These are phyloP conservation scores for Diospyros kaki DNA, from an alignment of 148 eudicot genomes.

Conservation along the genomic window DNA sequence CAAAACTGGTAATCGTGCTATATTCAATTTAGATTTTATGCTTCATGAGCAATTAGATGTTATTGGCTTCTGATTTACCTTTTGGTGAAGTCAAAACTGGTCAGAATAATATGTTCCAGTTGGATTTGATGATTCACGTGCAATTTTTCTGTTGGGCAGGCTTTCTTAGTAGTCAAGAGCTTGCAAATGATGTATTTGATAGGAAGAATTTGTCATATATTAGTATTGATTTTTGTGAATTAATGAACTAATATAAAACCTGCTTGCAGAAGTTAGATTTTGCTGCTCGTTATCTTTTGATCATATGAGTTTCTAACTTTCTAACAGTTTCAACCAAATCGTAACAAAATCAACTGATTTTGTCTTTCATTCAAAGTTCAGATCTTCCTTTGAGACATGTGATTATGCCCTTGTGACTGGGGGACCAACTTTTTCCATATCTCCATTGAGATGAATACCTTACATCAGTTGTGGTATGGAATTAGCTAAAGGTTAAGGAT, in stretches of 20 bases:
- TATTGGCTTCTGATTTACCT: not conserved
- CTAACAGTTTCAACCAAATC: not conserved
- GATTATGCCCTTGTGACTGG: not conserved
- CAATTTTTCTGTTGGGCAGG: not conserved
- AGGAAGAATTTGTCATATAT: not conserved
- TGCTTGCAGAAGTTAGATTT: not conserved
- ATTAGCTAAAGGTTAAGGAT: not conserved
- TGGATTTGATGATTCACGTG: constrained; percentile 2
- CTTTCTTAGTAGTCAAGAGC: not conserved
- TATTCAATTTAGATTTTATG: not conserved
- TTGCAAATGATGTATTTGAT: not conserved
- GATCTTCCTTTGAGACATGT: not conserved
- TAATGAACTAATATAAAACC: not conserved
- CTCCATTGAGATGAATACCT: not conserved
- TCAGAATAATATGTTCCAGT: not conserved
- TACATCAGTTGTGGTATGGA: not conserved
- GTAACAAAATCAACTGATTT: not conserved
- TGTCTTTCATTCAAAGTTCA: not conserved
- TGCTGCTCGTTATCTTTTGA: not conserved
- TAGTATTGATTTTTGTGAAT: not conserved
- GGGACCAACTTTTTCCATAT: not conserved
- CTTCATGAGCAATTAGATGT: not conserved
- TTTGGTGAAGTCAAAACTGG: not conserved
- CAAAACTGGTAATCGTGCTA: not conserved
- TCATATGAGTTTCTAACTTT: not conserved